Conservation (phyloP, 208 protist genomes). For the Trypanosoma theileri region DNA sequence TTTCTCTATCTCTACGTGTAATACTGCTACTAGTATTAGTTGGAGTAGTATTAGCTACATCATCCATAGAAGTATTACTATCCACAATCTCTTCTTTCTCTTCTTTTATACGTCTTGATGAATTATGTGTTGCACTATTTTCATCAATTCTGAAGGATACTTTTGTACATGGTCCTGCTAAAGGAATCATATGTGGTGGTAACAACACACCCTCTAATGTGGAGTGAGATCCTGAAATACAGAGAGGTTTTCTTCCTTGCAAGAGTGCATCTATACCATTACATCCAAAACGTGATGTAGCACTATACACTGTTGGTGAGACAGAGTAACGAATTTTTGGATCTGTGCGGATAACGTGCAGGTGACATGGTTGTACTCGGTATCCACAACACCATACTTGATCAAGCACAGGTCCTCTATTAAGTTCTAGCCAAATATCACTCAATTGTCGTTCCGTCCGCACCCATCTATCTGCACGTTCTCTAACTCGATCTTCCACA, state of each 20-base stretch:
- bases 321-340: constrained; percentile 34
- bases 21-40: neutral
- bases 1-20: constrained; percentile 1
- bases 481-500: neutral
- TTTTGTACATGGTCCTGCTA: constrained; percentile 41
- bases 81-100: constrained; percentile 3
- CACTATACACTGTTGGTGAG: constrained; percentile 56
- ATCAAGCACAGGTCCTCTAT: constrained; percentile 57
- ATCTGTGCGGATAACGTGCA: constrained; percentile 78
- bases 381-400: constrained; percentile 85
- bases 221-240: constrained; percentile 44
- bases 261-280: constrained; percentile 49
- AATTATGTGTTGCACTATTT: neutral
- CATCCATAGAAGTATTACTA: constrained; percentile 11
- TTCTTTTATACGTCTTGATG: neutral
- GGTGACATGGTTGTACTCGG: constrained; percentile 76
- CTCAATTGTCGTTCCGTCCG: constrained; percentile 31
- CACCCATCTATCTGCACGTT: constrained; percentile 20
- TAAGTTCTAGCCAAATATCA: constrained; percentile 82
- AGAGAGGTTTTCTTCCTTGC: constrained; percentile 48
- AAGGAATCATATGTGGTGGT: constrained; percentile 55
- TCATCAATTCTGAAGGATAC: neutral
- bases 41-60: neutral
- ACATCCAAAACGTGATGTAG: constrained; percentile 65
- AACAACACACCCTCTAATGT: constrained; percentile 73